Conservation (phyloP, 2,329 filamentous ascomycete species). For the Alternaria panax region DNA sequence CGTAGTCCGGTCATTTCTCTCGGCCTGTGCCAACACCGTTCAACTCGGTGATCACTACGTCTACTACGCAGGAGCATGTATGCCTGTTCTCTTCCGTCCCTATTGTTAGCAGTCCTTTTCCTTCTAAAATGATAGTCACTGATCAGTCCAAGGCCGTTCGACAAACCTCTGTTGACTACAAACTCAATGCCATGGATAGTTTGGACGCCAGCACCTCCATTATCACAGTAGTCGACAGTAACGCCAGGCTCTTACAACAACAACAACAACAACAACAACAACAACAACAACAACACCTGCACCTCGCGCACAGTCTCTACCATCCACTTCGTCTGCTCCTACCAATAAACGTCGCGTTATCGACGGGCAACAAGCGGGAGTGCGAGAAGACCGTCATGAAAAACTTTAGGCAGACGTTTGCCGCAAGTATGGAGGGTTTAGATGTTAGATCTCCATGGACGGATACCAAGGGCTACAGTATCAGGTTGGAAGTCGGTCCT, state of each 20-base stretch:
- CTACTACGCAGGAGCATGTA: no score
- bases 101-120: background rate
- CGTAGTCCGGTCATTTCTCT: no score
- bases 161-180: background rate
- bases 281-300: no score
- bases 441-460: no score
- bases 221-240: no score
- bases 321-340: background rate
- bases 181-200: background rate
- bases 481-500: no score
- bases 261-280: no score
- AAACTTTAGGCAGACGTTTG: constrained; percentile 79
- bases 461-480: no score
- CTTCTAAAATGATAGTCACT: background rate
- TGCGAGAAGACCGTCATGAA: constrained; percentile 74
- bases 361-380: constrained; percentile 73
- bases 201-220: background rate
- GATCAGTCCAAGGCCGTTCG: background rate
- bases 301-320: background rate
- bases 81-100: no score
- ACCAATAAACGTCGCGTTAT: constrained; percentile 62
- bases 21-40: no score
- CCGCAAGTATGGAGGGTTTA: constrained; percentile 87
- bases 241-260: background rate
- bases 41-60: no score